phyloP scores from a whole-genome alignment of 2,329 filamentous ascomycete genomes.

The Scytalidium sp. region DNA sequence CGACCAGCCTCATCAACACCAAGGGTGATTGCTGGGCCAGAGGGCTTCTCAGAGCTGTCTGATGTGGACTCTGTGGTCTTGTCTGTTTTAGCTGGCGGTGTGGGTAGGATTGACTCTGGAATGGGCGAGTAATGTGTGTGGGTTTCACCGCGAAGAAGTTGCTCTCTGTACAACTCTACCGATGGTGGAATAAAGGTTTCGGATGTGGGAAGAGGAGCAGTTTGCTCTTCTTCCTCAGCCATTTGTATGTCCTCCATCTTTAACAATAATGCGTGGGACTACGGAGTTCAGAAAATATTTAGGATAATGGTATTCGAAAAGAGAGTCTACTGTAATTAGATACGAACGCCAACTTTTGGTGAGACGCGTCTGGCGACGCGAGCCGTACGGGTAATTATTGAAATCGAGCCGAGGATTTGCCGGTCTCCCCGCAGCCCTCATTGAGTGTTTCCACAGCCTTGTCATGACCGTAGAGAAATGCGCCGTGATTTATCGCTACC shows the following conservation, averaged over 20 bases:
- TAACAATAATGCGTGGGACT: background rate
- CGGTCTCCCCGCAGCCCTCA: no score
- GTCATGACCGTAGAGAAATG: no score
- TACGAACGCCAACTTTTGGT: constrained; percentile 1
- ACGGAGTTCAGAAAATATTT: background rate
- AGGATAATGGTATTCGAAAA: background rate
- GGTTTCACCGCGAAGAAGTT: constrained; percentile 61
- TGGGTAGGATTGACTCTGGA: constrained; percentile 54
- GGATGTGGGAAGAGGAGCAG: constrained; percentile 25
- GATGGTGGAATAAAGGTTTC: constrained; percentile 65
- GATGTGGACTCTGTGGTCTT: constrained; percentile 13
- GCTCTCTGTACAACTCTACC: constrained; percentile 43
- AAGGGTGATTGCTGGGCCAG: constrained; percentile 63
- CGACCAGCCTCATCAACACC: constrained; percentile 93
- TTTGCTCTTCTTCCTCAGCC: constrained; percentile 27
- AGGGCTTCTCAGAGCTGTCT: constrained; percentile 27
- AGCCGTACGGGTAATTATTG: no score
- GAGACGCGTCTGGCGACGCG: constrained; percentile 8
- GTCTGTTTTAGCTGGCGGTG: constrained; percentile 11
- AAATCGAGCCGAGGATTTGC: no score
- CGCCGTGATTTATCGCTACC: no score
- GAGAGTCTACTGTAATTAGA: background rate
- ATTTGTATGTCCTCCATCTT: constrained; percentile 33
- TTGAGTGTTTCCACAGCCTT: no score
- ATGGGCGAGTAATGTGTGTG: constrained; percentile 71